Conservation (phyloP, 352 stramenopile species). For the Globisporangium cylindrosporum region DNA sequence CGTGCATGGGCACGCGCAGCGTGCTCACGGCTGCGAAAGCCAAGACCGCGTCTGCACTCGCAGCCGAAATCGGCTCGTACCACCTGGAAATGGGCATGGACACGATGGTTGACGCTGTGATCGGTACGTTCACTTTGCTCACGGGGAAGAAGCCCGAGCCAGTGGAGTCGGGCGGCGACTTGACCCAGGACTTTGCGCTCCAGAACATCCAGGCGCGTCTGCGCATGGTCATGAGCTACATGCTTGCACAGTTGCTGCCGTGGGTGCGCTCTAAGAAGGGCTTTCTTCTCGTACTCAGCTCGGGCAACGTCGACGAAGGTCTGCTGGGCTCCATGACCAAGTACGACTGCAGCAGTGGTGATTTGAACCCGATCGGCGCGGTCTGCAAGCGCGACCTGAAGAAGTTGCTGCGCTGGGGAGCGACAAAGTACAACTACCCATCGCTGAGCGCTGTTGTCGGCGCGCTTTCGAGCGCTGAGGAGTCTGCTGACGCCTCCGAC, state of each 20-base stretch:
- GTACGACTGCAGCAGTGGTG: conserved; percentile 98
- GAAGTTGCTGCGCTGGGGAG: conserved; percentile 93
- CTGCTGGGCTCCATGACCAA: conserved; percentile 99
- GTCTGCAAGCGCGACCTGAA: conserved; percentile 97
- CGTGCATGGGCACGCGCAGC: conserved; percentile 98
- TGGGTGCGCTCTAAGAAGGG: conserved; percentile 94
- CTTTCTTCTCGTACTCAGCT: conserved; percentile 98
- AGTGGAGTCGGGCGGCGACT: conserved; percentile 83
- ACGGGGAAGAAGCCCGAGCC: conserved; percentile 92
- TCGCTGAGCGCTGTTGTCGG: conserved; percentile 91
- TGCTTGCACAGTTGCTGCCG: conserved; percentile 97
- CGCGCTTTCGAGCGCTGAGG: conserved; percentile 94
- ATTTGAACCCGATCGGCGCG: conserved; percentile 98
- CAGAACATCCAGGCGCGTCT: conserved; percentile 99
- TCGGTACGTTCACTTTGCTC: conserved; percentile 72
- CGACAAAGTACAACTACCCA: conserved; percentile 89
- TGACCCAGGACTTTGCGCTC: conserved; percentile 95
- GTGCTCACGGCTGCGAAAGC: conserved; percentile 91
- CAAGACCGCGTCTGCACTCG: conserved; percentile 85
- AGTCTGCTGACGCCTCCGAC: conserved; percentile 91
- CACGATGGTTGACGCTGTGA: conserved; percentile 89
- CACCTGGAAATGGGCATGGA: conserved; percentile 96
- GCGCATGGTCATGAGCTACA: conserved; percentile 98
- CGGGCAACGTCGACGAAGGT: conserved; percentile 98
- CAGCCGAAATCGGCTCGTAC: conserved; percentile 93